phyloP scores from a whole-genome alignment of 805 yeast species.

The Diddensiella caesifluorescens region DNA sequence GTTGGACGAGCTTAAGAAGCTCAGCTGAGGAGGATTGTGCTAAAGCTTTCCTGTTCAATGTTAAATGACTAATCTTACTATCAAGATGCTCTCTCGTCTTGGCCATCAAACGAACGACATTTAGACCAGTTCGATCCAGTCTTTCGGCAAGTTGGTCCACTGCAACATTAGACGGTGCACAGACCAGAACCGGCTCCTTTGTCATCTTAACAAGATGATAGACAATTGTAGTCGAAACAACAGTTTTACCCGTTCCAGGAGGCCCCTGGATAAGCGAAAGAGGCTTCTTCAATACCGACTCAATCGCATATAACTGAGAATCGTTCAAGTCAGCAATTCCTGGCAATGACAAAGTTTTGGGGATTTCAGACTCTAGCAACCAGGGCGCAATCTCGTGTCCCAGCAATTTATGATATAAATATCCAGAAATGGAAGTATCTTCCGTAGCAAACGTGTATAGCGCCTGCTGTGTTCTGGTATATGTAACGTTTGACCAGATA shows the following conservation, averaged over 20 bases:
- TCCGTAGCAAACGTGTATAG: slow-evolving; percentile 65
- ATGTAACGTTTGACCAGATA: slow-evolving; percentile 84
- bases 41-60: slow-evolving; percentile 42
- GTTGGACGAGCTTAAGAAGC: slow-evolving; percentile 50
- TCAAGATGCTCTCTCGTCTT: slow-evolving; percentile 77
- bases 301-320: slow-evolving; percentile 77
- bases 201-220: slow-evolving; percentile 64
- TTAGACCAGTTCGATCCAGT: slow-evolving; percentile 61
- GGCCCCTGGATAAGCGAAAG: slow-evolving; percentile 88
- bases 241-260: slow-evolving; percentile 95
- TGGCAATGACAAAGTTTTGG: slow-evolving; percentile 51
- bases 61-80: slow-evolving; percentile 49
- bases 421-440: slow-evolving; percentile 63
- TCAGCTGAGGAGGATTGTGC: slow-evolving; percentile 29
- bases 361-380: slow-evolving; percentile 42
- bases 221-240: slow-evolving; percentile 83
- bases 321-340: slow-evolving; percentile 65
- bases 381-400: slow-evolving; percentile 72
- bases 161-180: slow-evolving; percentile 95
- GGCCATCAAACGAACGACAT: slow-evolving; percentile 74
- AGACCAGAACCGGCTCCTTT: slow-evolving; percentile 66
- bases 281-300: slow-evolving; percentile 61
- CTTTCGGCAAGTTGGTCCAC: slow-evolving; percentile 85
- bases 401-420: slow-evolving; percentile 67
- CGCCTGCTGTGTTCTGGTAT: slow-evolving; percentile 78